A percentile compares a stretch with the other conserved stretches of the same genome.
phyloP scores from a whole-genome alignment of 2,329 filamentous ascomycete genomes.

The Parastagonospora avenae region DNA sequence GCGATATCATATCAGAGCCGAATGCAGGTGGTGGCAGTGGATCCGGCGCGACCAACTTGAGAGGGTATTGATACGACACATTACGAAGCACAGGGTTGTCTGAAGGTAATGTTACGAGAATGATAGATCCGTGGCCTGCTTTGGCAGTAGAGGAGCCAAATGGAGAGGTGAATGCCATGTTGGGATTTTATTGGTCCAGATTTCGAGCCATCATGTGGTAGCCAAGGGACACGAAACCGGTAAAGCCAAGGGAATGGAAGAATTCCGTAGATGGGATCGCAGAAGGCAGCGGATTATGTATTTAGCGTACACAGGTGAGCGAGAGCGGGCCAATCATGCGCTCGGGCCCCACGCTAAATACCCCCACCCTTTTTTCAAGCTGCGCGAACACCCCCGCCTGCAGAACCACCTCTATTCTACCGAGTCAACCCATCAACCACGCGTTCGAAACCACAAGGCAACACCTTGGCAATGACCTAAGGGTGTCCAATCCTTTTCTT shows the following conservation, averaged over 20 bases:
- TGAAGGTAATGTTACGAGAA: slow-evolving; percentile 74
- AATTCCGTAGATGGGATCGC: not conserved
- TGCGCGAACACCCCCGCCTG: slow-evolving; percentile 5
- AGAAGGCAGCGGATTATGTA: not conserved
- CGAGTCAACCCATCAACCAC: slow-evolving; percentile 12
- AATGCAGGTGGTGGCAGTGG: slow-evolving; percentile 62
- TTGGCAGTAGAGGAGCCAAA: slow-evolving; percentile 75
- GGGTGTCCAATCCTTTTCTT: slow-evolving; percentile 9
- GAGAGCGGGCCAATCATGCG: not conserved
- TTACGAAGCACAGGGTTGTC: slow-evolving; percentile 72
- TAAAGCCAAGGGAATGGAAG: not conserved
- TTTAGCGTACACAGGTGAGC: not conserved
- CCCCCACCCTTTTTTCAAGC: slow-evolving; percentile 11
- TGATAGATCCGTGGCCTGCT: slow-evolving; percentile 78
- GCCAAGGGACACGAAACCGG: not conserved
- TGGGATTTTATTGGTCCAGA: slow-evolving; percentile 13
- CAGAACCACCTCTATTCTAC: not conserved
- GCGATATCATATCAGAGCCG: slow-evolving; percentile 23
- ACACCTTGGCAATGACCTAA: slow-evolving; percentile 16
- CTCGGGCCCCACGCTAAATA: slow-evolving; percentile 7
- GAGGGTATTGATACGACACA: slow-evolving; percentile 88
- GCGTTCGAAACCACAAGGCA: slow-evolving; percentile 11
- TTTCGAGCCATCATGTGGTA: slow-evolving; percentile 14
- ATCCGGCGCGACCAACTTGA: slow-evolving; percentile 87
- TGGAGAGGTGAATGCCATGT: slow-evolving; percentile 61